Base-by-base conservation (phyloP, 345 rosid genomes). In the Lepidium africanum region DNA sequence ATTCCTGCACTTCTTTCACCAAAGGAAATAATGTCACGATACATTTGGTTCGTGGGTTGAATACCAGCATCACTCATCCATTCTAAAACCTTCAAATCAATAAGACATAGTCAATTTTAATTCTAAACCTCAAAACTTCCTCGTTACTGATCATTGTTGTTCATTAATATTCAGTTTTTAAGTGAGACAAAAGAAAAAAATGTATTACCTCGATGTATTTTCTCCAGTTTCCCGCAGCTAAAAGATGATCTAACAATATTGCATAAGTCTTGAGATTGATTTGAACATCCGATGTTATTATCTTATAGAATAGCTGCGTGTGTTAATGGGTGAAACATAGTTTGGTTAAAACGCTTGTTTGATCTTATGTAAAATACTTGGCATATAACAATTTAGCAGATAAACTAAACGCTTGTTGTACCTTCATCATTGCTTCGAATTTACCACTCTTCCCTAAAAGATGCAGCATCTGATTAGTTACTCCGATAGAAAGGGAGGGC, bases 141-240 rank as follows among this genome's bases (percentile, higher is more conserved):
- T 35, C 54, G 12, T 8, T 15, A 30, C 5, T 17, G 45, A 61
- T 23, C 54, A 42, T 21, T 57, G 53, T 42, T 9, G 27, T n/a
- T 4, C 6, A n/a, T 14, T 64, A 8, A 10, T 2, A 14, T 5
- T 25, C 13, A 17, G 33, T 50, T 35, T 6, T 30, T 7, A 6
- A 21, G 23, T 12, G 33, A 9, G 45, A 32, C 6, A 32, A 16
- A 48, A 0, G 0, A 47, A 39, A 23, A 3, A 42, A n/a, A n/a
- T n/a, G 49, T 2, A 21, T 65, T 75, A 88, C 97, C 98, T 93
- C 98, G 1, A 93, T 75, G 81, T 90, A 93, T 76, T 93, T 93
- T 73, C 96, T 91, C 98, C 97, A 90, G 77, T 85, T 90, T 56
- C 92, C 97, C 64, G 75, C 76, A 47, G 85, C 86, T 80, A 93